These are phyloP conservation scores for Amoebophrya sp. DNA, from an alignment of 169 alveolate species.

Conservation along the genomic window DNA sequence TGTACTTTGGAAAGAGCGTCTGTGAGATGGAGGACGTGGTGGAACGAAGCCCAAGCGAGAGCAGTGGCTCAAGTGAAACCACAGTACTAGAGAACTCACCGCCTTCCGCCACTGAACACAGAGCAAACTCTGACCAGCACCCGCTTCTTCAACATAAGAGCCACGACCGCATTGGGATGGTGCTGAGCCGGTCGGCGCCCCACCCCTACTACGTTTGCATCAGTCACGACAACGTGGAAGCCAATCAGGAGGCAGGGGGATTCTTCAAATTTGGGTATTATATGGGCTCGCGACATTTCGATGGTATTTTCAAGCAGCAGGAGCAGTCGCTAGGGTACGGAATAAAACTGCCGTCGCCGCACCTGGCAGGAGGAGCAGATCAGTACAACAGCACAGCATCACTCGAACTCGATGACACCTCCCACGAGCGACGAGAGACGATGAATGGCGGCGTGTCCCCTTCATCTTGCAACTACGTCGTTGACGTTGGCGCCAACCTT, in stretches of 20 bases:
- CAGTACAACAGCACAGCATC: too few relatives aligned
- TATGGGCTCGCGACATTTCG: not conserved
- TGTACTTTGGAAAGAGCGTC: not conserved
- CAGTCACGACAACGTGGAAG: not conserved
- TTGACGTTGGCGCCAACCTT: not conserved
- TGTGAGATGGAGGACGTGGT: not conserved
- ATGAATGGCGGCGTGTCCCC: not conserved
- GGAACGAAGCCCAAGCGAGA: too few relatives aligned
- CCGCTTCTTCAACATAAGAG: too few relatives aligned
- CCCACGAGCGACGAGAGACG: too few relatives aligned
- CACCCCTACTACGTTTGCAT: not conserved
- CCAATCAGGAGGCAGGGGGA: not conserved
- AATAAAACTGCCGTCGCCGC: not conserved
- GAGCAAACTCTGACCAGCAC: not conserved
- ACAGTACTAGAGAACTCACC: too few relatives aligned
- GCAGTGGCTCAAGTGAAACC: too few relatives aligned
- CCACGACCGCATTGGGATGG: too few relatives aligned
- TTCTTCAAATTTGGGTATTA: not conserved
- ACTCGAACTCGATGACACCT: too few relatives aligned
- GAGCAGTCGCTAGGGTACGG: not conserved
- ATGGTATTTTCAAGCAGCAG: not conserved
- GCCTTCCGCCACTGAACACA: not conserved
- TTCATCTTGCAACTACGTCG: slow-evolving; percentile 1
- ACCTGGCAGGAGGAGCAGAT: too few relatives aligned
- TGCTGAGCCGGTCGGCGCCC: not conserved